Conservation (phyloP, 192 early-diverging fungal species). For the Coemansia sp. region DNA sequence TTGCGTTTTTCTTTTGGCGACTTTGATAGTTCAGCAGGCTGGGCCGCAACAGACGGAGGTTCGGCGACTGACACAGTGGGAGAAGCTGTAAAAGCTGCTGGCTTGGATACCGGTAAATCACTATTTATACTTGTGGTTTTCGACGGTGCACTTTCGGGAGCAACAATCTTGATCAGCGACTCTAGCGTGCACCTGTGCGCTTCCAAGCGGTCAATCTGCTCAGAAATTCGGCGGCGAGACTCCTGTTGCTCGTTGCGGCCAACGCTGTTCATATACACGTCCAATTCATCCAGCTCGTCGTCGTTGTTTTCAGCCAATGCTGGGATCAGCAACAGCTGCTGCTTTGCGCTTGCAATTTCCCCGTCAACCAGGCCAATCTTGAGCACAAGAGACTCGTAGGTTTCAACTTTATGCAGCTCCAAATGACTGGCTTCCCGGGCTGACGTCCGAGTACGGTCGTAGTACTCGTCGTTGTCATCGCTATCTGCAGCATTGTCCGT, state of each 20-base stretch:
- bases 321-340: conserved; percentile 1
- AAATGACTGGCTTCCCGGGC: conserved; percentile 26
- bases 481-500: conserved; percentile 48
- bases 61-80: not conserved
- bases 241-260: conserved; percentile 46
- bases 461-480: conserved; percentile 63
- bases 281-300: conserved; percentile 59
- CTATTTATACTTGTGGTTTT: not conserved
- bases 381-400: conserved; percentile 59
- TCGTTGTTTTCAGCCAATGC: not conserved
- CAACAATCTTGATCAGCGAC: conserved; percentile 27
- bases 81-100: not conserved
- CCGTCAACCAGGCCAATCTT: conserved; percentile 33
- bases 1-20: conserved; percentile 9
- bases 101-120: not conserved
- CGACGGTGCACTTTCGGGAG: conserved; percentile 18
- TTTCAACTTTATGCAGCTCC: conserved; percentile 58
- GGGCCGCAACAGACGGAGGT: not conserved
- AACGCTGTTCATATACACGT: conserved; percentile 65
- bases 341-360: conserved; percentile 36
- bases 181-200: conserved; percentile 39
- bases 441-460: conserved; percentile 54
- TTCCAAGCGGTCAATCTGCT: conserved; percentile 48
- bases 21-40: not conserved
- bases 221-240: conserved; percentile 41